Evolutionary conservation across 148 eudicot genomes (phyloP).

Genomic region (Camellia lanceoleosa): DNA sequence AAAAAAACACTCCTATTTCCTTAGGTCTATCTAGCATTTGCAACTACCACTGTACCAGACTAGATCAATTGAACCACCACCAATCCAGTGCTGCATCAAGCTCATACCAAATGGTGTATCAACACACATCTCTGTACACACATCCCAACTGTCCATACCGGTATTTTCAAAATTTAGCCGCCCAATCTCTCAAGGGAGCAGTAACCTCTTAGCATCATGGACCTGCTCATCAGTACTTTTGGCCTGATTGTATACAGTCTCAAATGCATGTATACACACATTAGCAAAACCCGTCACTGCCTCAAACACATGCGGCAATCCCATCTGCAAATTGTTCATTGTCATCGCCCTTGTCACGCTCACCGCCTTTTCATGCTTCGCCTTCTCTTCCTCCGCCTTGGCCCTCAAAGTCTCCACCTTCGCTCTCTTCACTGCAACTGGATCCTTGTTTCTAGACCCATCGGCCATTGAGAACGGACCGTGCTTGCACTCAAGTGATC

Average conservation of each 20-base stretch:
- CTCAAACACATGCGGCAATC: constrained; percentile 84
- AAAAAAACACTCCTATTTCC: too few species aligned
- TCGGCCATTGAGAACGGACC: constrained; percentile 46
- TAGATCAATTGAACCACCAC: too few species aligned
- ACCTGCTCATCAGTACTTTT: constrained; percentile 52
- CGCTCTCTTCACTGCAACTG: constrained; percentile 55
- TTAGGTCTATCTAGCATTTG: too few species aligned
- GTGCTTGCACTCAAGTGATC: constrained; percentile 56
- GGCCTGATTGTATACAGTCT: constrained; percentile 61
- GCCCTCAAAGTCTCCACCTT: constrained; percentile 55
- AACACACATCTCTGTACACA: too few species aligned
- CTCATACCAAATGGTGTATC: too few species aligned
- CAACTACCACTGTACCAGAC: too few species aligned
- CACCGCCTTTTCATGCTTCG: constrained; percentile 66
- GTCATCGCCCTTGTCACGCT: constrained; percentile 75
- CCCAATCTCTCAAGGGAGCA: constrained; percentile 25
- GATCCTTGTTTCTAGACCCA: constrained; percentile 38
- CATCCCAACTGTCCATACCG: too few species aligned
- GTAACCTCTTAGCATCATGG: constrained; percentile 59
- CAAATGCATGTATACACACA: constrained; percentile 63
- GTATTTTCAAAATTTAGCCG: background rate
- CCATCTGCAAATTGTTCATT: constrained; percentile 77
- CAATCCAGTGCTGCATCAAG: too few species aligned
- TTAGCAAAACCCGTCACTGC: constrained; percentile 83
- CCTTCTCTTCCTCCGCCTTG: constrained; percentile 86